Evolutionary conservation across 257 asterid species (phyloP).

Genomic region (Primulina tabacum): DNA sequence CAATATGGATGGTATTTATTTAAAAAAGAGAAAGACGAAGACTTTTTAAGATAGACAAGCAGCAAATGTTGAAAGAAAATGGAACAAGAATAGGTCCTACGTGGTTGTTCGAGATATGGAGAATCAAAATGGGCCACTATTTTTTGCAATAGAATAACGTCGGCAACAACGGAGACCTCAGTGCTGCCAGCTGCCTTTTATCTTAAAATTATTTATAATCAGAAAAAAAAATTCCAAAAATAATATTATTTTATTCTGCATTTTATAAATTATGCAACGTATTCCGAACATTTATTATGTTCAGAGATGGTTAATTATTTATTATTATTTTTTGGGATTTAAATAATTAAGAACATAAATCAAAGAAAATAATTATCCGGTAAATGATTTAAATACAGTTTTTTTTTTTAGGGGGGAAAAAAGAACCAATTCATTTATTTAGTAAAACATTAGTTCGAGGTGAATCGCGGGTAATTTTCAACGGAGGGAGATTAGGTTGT

Average conservation of each 20-base stretch:
- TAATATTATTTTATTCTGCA: too few species aligned
- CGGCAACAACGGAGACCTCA: constrained; percentile 23
- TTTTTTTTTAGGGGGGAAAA: too few species aligned
- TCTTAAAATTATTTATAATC: constrained; percentile 9
- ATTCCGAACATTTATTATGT: too few species aligned
- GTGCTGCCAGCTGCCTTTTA: constrained; percentile 36
- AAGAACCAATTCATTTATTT: too few species aligned
- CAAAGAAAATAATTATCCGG: too few species aligned
- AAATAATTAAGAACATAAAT: too few species aligned
- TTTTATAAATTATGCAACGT: too few species aligned
- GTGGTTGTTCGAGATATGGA: not conserved
- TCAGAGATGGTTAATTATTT: too few species aligned
- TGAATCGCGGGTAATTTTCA: not conserved
- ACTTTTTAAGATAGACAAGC: not conserved
- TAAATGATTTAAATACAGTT: too few species aligned
- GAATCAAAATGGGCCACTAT: not conserved
- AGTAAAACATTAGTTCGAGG: too few species aligned
- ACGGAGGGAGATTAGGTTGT: not conserved
- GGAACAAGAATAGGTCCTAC: not conserved
- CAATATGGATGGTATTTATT: not conserved
- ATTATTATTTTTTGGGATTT: too few species aligned
- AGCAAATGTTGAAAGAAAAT: not conserved
- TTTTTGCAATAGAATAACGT: not conserved
- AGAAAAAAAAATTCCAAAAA: not conserved
- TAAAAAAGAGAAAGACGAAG: not conserved